Evolutionary conservation across 2,329 filamentous ascomycete genomes (phyloP).

Genomic region (Tolypocladium capitatum): DNA sequence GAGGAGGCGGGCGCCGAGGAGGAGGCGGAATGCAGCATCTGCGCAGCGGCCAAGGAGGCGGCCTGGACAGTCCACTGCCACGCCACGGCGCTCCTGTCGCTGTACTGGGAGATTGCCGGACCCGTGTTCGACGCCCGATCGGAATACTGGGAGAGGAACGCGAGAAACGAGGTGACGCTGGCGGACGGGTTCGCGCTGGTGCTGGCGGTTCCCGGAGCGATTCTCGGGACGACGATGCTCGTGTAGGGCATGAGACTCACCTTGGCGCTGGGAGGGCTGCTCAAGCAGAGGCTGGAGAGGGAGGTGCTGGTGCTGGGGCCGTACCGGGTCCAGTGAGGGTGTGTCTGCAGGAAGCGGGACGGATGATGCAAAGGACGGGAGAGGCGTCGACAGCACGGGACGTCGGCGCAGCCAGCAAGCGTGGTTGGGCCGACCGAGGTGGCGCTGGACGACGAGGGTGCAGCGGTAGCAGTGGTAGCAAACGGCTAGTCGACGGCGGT

Average conservation of each 20-base stretch:
- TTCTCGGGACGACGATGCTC: conserved; percentile 10
- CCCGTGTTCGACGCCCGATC: conserved; percentile 27
- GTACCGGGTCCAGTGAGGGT: background rate
- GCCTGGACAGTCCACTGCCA: conserved; percentile 1
- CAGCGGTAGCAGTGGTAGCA: background rate
- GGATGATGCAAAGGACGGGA: no score
- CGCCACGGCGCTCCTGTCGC: conserved; percentile 6
- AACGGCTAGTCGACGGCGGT: background rate
- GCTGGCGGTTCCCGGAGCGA: conserved; percentile 14
- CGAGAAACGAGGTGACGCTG: conserved; percentile 10
- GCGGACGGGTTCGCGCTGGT: conserved; percentile 12
- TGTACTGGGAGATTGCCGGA: conserved; percentile 23
- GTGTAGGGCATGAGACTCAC: conserved; percentile 15
- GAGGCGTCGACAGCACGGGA: no score
- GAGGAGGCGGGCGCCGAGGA: background rate
- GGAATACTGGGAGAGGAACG: conserved; percentile 17
- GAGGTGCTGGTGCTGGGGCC: background rate
- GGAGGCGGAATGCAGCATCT: background rate
- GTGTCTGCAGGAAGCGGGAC: background rate
- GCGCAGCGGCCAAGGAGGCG: conserved; percentile 3
- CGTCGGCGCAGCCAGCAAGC: no score
- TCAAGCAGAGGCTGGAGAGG: background rate
- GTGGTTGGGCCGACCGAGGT: no score
- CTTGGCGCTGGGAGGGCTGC: conserved; percentile 7
- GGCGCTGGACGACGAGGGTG: no score